Evolutionary conservation across 148 eudicot species (phyloP).

Genomic region (Heliamphora exappendiculata): DNA sequence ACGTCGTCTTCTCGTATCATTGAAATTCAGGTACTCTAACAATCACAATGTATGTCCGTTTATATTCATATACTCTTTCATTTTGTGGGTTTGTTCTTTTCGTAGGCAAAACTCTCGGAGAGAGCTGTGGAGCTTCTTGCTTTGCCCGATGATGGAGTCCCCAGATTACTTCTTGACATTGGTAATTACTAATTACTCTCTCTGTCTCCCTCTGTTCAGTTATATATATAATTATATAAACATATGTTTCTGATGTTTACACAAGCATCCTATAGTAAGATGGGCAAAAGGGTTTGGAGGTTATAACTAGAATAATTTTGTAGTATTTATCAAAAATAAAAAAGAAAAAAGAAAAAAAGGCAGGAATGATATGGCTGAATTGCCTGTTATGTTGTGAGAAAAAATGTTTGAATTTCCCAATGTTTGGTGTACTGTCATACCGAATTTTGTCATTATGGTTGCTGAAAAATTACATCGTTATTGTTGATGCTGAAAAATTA

Average conservation of each 20-base stretch:
- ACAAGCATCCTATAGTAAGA: too few species aligned
- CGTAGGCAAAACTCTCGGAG: constrained; percentile 71
- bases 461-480: too few species aligned
- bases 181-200: constrained; percentile 27
- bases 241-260: too few species aligned
- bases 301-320: neutral
- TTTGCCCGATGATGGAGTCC: constrained; percentile 77
- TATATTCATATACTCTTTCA: neutral
- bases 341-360: neutral
- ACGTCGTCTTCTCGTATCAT: constrained; percentile 94
- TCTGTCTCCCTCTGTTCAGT: too few species aligned
- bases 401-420: neutral
- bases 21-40: constrained; percentile 62
- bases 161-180: constrained; percentile 80
- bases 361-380: neutral
- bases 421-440: too few species aligned
- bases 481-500: too few species aligned
- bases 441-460: too few species aligned
- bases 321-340: neutral
- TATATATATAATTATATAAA: too few species aligned
- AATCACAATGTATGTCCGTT: neutral
- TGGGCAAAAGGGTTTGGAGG: too few species aligned
- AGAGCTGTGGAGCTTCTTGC: constrained; percentile 94
- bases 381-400: neutral
- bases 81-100: neutral